Evolutionary conservation across 257 asterid genomes (phyloP).

Genomic region (Capsicum baccatum): DNA sequence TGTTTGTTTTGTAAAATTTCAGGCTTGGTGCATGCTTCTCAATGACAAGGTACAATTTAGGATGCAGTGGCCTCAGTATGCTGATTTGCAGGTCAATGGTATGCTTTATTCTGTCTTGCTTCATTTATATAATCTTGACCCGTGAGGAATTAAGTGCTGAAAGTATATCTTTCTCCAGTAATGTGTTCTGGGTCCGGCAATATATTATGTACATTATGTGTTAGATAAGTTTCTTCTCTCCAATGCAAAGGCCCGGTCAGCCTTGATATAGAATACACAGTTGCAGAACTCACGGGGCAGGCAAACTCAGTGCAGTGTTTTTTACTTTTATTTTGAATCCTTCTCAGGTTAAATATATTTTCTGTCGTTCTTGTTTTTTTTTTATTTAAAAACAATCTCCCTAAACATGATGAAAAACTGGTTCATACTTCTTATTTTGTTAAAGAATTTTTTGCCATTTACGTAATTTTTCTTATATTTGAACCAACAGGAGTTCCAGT

Average conservation of each 20-base stretch:
- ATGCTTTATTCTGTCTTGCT: constrained; percentile 37
- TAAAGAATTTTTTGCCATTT: not conserved
- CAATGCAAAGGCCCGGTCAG: not conserved
- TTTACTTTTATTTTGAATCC: constrained; percentile 24
- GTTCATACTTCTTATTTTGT: constrained; percentile 10
- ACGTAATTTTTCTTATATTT: constrained; percentile 34
- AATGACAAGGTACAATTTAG: constrained; percentile 89
- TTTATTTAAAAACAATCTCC: constrained; percentile 11
- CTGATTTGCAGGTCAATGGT: constrained; percentile 92
- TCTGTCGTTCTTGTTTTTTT: constrained; percentile 2
- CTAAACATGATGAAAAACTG: not conserved
- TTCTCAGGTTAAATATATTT: constrained; percentile 23
- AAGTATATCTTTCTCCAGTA: constrained; percentile 20
- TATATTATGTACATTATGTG: constrained; percentile 16
- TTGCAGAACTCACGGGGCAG: constrained; percentile 10
- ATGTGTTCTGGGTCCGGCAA: not conserved
- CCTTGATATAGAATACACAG: not conserved
- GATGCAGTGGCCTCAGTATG: constrained; percentile 97
- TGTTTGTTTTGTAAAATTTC: constrained; percentile 30
- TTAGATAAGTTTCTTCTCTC: constrained; percentile 16
- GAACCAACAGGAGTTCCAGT: constrained; percentile 70
- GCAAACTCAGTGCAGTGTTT: constrained; percentile 1
- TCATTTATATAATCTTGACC: constrained; percentile 23
- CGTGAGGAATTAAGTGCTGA: not conserved
- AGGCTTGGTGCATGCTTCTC: constrained; percentile 98